Evolutionary conservation across 2,329 filamentous ascomycete species (phyloP), one percentile per base, ranked within the genome.

Genomic region (Dothiorella sarmentorum): DNA sequence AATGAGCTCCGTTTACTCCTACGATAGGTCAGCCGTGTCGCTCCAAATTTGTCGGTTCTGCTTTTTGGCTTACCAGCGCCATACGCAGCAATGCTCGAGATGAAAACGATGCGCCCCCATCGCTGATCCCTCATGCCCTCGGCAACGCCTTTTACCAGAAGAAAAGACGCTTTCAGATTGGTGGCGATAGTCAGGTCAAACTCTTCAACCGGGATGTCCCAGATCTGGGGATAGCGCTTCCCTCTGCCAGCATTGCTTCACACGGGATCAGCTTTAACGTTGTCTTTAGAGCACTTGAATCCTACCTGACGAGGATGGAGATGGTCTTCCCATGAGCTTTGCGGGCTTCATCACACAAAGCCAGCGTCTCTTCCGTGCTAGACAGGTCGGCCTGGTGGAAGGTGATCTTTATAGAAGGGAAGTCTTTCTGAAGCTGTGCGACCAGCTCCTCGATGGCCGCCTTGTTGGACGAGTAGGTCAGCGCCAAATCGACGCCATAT

Each of bases 51-150:
- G 22, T 38, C 6, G 3, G 15, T 17, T 20, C 15, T 3, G 10
- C 5, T 7, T 18, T 6, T 40, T 9, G 6, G 29, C 49, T 15
- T 42, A 53, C 49, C 85, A 13, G 82, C 84, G 0, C 85, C 85
- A 35, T 82, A 78, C 0, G 80, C 84, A 10, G 85, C 82, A 61
- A 88, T 85, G 38, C 82, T 85, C 9, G 82, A 85, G 63, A 87
- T 80, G 64, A 85, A 85, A 57, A 87, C 76, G 65, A 88, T 83
- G 4, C 85, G 76, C 2, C 85, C 85, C 85, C 85, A 88, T 29
- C 74, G 71, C 65, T 82, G 79, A 18, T 71, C 67, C 60, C 80
- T 79, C 85, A 88, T 88, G 59, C 80, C 76, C 58, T 83, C 81
- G 3, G 87, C 80, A 31, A 80, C 77, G 5, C 82, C 77, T 69